Conservation (phyloP, 805 yeast species). For the Schizosaccharomyces osmophilus region DNA sequence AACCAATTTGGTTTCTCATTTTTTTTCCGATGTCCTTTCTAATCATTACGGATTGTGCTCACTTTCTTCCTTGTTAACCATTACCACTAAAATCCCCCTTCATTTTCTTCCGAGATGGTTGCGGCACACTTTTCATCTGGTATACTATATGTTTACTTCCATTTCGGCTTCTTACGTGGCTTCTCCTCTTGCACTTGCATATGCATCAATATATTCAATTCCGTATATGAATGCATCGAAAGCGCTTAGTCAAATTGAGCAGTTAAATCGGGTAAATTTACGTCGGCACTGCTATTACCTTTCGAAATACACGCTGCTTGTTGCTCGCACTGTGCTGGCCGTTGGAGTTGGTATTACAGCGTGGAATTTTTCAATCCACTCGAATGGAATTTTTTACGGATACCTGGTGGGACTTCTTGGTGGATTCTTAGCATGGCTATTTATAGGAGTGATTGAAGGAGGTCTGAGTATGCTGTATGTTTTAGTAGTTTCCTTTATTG, state of each 20-base stretch:
- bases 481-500: neutral
- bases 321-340: constrained; percentile 17
- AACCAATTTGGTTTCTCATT: neutral
- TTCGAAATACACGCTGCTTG: constrained; percentile 16
- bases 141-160: constrained; percentile 13
- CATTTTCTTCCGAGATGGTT: neutral
- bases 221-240: constrained; percentile 13
- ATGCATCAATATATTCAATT: constrained; percentile 15
- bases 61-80: constrained; percentile 14
- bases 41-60: constrained; percentile 13
- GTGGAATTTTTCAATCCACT: constrained; percentile 18
- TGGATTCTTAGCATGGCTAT: constrained; percentile 19
- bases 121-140: constrained; percentile 11
- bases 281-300: constrained; percentile 14
- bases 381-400: constrained; percentile 17
- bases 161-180: constrained; percentile 16
- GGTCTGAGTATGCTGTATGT: constrained; percentile 13
- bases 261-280: neutral
- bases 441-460: constrained; percentile 21
- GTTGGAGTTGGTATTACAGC: constrained; percentile 16
- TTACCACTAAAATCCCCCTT: neutral
- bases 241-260: constrained; percentile 8
- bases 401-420: constrained; percentile 18
- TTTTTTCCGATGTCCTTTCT: constrained; percentile 9
- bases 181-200: constrained; percentile 16